Evolutionary conservation across 495 filamentous ascomycete genomes (phyloP).

Genomic region (Glonium stellatum): DNA sequence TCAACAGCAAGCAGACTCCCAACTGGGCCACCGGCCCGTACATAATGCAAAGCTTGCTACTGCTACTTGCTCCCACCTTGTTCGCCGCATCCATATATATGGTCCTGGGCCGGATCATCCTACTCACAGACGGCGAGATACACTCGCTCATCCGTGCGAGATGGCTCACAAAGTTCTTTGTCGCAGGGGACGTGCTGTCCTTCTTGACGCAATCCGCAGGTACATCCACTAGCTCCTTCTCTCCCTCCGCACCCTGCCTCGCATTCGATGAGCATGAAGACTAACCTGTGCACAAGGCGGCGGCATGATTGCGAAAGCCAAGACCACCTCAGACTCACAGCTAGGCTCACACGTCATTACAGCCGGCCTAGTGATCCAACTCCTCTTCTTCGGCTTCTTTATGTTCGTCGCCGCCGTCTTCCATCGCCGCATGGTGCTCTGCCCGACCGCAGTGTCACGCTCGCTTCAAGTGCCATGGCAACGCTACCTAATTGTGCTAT

Average conservation of each 20-base stretch:
- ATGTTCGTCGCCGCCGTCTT: constrained; percentile 35
- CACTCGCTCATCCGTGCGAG: constrained; percentile 32
- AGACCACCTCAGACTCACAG: background rate
- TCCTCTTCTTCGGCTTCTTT: constrained; percentile 42
- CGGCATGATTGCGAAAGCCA: constrained; percentile 25
- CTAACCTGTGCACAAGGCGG: constrained; percentile 29
- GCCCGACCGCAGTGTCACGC: constrained; percentile 1
- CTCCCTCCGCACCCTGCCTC: background rate
- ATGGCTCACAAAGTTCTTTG: constrained; percentile 41
- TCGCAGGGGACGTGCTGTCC: constrained; percentile 40
- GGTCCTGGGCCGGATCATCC: constrained; percentile 37
- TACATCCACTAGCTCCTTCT: background rate
- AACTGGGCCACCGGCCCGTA: constrained; percentile 27
- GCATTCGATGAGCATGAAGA: background rate
- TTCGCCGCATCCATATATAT: constrained; percentile 43
- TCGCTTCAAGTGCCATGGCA: constrained; percentile 41
- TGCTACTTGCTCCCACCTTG: constrained; percentile 40
- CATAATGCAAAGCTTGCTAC: constrained; percentile 31
- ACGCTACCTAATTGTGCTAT: constrained; percentile 46
- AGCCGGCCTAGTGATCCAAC: constrained; percentile 39
- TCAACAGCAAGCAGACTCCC: background rate
- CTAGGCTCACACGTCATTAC: constrained; percentile 31
- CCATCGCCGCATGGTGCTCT: constrained; percentile 32
- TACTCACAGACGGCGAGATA: constrained; percentile 40
- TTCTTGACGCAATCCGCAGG: constrained; percentile 39